Conservation (phyloP, 176 grass and related monocot species). For the Pontederia paniculata region DNA sequence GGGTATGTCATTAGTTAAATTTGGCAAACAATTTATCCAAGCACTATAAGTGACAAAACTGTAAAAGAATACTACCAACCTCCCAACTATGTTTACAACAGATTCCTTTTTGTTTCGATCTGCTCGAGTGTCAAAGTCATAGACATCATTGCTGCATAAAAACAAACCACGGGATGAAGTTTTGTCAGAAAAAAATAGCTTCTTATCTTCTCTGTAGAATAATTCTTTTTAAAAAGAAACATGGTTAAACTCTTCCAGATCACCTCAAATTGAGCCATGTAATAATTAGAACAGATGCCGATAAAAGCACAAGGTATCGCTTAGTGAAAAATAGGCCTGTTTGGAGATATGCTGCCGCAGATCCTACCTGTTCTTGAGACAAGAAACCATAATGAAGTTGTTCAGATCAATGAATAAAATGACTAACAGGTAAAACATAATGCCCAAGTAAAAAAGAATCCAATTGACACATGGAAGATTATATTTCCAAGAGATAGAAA, state of each 20-base stretch:
- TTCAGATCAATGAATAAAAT: background rate
- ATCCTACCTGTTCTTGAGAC: conserved; percentile 39
- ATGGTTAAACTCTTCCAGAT: background rate
- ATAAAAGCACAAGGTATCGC: conserved; percentile 42
- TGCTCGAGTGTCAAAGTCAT: conserved; percentile 71
- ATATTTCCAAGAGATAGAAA: too few relatives aligned
- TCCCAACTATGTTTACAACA: conserved; percentile 77
- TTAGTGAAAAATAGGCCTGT: conserved; percentile 47
- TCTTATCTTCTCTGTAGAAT: too few relatives aligned
- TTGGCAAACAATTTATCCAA: background rate
- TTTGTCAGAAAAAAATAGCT: background rate
- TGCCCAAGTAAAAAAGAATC: background rate
- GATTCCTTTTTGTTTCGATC: conserved; percentile 89
- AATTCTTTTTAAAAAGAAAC: background rate
- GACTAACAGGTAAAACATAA: background rate
- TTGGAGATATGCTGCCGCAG: conserved; percentile 47
- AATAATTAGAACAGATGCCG: conserved; percentile 59
- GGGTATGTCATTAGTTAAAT: conserved; percentile 4
- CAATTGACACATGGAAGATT: too few relatives aligned
- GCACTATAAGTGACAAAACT: background rate
- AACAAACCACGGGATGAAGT: conserved; percentile 9
- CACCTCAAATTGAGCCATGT: conserved; percentile 95
- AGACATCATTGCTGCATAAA: conserved; percentile 71
- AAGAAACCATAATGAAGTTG: background rate
- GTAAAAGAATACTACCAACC: conserved; percentile 29